Evolutionary conservation across 1,284 basidiomycete genomes (phyloP).

Genomic region (Leccinum pachyderme): DNA sequence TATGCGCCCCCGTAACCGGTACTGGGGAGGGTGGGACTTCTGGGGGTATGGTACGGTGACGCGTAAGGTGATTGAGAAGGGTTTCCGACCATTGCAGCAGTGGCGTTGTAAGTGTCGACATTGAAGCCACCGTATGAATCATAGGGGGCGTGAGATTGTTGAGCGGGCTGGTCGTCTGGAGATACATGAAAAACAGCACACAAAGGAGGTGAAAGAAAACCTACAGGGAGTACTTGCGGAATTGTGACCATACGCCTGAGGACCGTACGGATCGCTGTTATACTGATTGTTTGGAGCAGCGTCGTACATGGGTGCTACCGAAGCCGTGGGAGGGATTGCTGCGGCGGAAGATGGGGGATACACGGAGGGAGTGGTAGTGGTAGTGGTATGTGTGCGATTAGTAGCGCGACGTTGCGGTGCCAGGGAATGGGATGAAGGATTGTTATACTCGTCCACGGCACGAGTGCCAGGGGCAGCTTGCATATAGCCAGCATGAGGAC

Average conservation of each 20-base stretch:
- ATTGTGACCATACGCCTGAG: slow-evolving; percentile 52
- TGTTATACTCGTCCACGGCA: slow-evolving; percentile 73
- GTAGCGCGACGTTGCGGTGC: slow-evolving; percentile 44
- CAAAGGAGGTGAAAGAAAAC: slow-evolving; percentile 22
- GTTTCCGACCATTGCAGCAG: slow-evolving; percentile 30
- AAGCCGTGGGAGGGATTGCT: slow-evolving; percentile 18
- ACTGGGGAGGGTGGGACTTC: slow-evolving; percentile 39
- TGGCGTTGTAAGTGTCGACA: slow-evolving; percentile 41
- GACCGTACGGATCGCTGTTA: slow-evolving; percentile 33
- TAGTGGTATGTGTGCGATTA: slow-evolving; percentile 40
- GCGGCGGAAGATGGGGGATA: slow-evolving; percentile 35
- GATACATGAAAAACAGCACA: slow-evolving; percentile 2
- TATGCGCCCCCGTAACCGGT: slow-evolving; percentile 60
- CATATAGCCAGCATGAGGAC: slow-evolving; percentile 54
- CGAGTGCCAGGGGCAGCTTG: slow-evolving; percentile 61
- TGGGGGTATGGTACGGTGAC: slow-evolving; percentile 32
- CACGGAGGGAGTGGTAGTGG: slow-evolving; percentile 43
- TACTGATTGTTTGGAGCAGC: slow-evolving; percentile 25
- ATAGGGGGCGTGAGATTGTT: slow-evolving; percentile 49
- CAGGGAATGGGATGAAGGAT: slow-evolving; percentile 43
- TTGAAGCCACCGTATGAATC: slow-evolving; percentile 50
- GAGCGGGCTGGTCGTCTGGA: slow-evolving; percentile 52
- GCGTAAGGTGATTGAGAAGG: slow-evolving; percentile 28
- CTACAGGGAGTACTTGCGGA: slow-evolving; percentile 56
- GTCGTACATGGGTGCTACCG: slow-evolving; percentile 26